These are phyloP conservation scores for Carex kokanica DNA, from an alignment of 176 grass and related monocot genomes.

Conservation along the genomic window DNA sequence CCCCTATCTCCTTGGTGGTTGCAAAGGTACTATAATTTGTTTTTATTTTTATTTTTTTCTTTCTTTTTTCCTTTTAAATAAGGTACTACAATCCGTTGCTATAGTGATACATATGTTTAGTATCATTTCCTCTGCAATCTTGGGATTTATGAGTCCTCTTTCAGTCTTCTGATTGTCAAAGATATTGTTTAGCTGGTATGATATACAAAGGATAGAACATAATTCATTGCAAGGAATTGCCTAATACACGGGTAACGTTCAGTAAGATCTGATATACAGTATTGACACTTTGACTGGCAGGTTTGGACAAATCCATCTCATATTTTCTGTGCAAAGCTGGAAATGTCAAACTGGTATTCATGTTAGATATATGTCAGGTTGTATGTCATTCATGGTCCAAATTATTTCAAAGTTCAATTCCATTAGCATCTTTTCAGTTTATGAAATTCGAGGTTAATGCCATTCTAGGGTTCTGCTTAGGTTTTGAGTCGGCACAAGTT, in stretches of 20 bases:
- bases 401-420: neutral
- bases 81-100: neutral
- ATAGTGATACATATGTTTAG: neutral
- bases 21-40: constrained; percentile 29
- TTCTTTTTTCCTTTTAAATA: neutral
- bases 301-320: no score
- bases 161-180: neutral
- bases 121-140: neutral
- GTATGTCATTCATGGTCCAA: neutral
- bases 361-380: neutral
- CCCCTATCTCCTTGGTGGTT: constrained; percentile 56
- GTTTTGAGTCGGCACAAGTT: neutral
- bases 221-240: no score
- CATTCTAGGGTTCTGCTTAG: neutral
- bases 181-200: no score
- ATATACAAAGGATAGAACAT: no score
- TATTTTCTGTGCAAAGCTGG: no score
- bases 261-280: no score
- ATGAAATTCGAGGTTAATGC: neutral
- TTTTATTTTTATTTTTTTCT: neutral
- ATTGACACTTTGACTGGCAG: no score
- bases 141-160: neutral
- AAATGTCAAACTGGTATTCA: no score
- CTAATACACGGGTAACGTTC: no score
- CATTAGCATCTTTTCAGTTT: neutral